Base-by-base conservation (phyloP, 108 stramenopile species). In the Mediolabrus comicus region DNA sequence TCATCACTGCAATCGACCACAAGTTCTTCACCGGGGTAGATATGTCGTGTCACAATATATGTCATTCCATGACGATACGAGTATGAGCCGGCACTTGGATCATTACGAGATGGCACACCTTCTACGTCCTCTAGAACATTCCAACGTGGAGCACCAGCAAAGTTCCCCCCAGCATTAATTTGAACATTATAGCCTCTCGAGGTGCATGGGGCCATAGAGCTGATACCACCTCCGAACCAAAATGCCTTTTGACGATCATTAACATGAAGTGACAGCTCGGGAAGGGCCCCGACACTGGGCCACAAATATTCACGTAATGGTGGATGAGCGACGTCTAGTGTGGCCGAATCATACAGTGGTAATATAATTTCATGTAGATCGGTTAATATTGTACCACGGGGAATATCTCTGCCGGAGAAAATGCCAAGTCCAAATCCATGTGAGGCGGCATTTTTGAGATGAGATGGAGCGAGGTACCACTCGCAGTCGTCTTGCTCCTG, bases 1-100 rank as follows among this genome's bases (percentile, higher is more conserved):
- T 84, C 86, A 65, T 86, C 86, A 7, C 12, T n/a, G 38, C 86
- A 86, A 43, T 82, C 67, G 0, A 84, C 83, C 0, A 65, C 56
- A 28, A 87, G 36, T 70, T 87, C 87, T 73, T 88, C 87, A 25
- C 87, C 87, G 5, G 81, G 76, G 4, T 22, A 2, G 30, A 88
- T 86, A 56, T 86, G 83, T 12, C 87, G 80, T 11, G 38, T 53
- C 1, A 84, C 87, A 16, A 76, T 33, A 36, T 79, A 86, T 13
- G 78, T 77, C 14, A 33, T 17, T 55, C 64, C 67, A 38, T 68
- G 55, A 12, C 41, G 65, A 39, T 82, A 82, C 0, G 84, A 75
- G 46, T 72, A 87, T 7, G 78, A 72, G 4, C 86, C 86, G n/a
- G 82, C 78, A 16, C 53, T 35, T 0, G 72, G 66, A 39, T 32